These are phyloP conservation scores for Globisporangium okanoganense DNA, from an alignment of 352 stramenopile genomes.

Conservation along the genomic window DNA sequence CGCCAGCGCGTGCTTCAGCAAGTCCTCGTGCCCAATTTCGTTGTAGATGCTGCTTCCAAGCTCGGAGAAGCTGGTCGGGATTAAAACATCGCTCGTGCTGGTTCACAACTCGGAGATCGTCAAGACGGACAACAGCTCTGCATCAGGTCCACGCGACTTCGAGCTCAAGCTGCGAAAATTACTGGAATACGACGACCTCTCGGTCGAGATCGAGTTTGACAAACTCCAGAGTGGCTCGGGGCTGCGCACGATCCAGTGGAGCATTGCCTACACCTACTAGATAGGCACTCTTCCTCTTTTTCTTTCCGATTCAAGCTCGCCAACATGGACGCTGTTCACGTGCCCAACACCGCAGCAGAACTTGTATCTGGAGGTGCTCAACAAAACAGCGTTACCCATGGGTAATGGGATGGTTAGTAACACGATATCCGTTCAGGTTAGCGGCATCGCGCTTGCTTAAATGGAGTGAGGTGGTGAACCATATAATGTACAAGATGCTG, in stretches of 20 bases:
- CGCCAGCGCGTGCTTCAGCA: conserved; percentile 51
- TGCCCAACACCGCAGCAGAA: conserved; percentile 15
- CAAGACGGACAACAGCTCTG: conserved; percentile 19
- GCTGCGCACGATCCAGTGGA: conserved; percentile 24
- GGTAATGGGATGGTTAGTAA: background rate
- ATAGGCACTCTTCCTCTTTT: conserved; percentile 23
- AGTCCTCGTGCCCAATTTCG: conserved; percentile 32
- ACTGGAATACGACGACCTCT: conserved; percentile 39
- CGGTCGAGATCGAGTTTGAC: conserved; percentile 24
- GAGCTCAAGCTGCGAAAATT: conserved; percentile 27
- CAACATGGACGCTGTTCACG: conserved; percentile 30
- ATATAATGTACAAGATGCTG: background rate
- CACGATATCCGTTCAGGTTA: background rate
- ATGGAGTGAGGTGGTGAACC: background rate
- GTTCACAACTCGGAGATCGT: conserved; percentile 16
- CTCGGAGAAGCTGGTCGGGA: conserved; percentile 23
- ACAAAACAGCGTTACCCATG: background rate
- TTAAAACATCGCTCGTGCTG: conserved; percentile 21
- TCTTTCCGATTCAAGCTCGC: conserved; percentile 14
- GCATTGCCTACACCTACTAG: conserved; percentile 33
- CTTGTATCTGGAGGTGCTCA: conserved; percentile 8
- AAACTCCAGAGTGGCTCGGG: conserved; percentile 12
- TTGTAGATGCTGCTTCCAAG: conserved; percentile 33
- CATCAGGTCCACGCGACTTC: conserved; percentile 11
- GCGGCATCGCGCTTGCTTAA: background rate